phyloP scores from a whole-genome alignment of 352 stramenopile species.

The Globisporangium cystogenes region DNA sequence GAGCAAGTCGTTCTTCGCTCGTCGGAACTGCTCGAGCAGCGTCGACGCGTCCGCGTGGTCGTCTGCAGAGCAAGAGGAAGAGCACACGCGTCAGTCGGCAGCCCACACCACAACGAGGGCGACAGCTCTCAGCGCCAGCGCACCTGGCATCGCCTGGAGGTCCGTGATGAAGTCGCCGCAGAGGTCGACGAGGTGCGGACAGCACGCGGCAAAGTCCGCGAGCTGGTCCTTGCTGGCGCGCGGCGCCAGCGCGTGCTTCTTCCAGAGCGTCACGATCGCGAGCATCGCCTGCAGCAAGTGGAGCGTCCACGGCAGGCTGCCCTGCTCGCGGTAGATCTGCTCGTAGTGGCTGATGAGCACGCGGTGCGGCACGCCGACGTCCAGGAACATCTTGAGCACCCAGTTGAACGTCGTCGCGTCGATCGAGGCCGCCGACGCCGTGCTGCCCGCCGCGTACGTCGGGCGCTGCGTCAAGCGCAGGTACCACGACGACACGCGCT shows the following conservation, averaged over 20 bases:
- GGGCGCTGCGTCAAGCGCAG: constrained; percentile 50
- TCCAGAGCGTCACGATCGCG: constrained; percentile 73
- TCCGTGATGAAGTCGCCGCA: constrained; percentile 81
- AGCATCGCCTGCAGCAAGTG: constrained; percentile 77
- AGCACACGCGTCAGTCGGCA: constrained; percentile 10
- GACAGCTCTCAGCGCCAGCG: too few relatives aligned
- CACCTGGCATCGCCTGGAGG: constrained; percentile 73
- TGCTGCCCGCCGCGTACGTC: constrained; percentile 23
- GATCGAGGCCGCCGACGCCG: constrained; percentile 40
- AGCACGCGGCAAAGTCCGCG: constrained; percentile 70
- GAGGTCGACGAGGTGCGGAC: constrained; percentile 69
- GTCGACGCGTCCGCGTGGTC: constrained; percentile 46
- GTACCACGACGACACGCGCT: constrained; percentile 80
- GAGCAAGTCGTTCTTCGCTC: constrained; percentile 66
- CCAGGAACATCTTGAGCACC: constrained; percentile 77
- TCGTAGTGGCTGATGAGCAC: constrained; percentile 77
- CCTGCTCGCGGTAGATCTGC: constrained; percentile 68
- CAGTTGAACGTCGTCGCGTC: constrained; percentile 74
- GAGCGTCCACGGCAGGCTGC: constrained; percentile 53
- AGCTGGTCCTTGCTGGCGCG: constrained; percentile 61
- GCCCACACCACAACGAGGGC: too few relatives aligned
- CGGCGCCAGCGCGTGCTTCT: constrained; percentile 71
- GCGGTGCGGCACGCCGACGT: constrained; percentile 72
- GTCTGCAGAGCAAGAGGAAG: constrained; percentile 31
- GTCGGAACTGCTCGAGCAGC: constrained; percentile 68